Conservation (phyloP, 1,284 basidiomycete genomes). For the Grifola frondosa region DNA sequence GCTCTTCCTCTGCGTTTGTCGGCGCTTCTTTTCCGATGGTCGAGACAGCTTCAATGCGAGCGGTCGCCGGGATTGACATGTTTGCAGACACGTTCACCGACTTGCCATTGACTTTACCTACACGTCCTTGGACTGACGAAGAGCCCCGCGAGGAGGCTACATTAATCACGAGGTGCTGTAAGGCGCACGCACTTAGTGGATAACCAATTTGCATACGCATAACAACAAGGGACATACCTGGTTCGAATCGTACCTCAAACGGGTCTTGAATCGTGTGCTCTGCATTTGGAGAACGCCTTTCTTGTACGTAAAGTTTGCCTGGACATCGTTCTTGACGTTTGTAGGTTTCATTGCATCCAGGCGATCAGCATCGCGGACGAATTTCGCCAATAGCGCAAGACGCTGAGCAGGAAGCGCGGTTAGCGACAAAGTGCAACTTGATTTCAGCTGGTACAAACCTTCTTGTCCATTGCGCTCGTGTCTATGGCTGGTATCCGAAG, state of each 20-base stretch:
- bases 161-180: background rate
- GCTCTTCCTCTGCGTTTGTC: constrained; percentile 16
- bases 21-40: constrained; percentile 22
- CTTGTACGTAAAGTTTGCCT: constrained; percentile 1
- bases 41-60: constrained; percentile 11
- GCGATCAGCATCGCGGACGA: constrained; percentile 20
- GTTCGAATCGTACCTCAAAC: constrained; percentile 10
- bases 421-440: too few relatives aligned
- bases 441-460: too few relatives aligned
- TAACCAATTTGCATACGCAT: background rate
- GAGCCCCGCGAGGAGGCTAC: too few relatives aligned
- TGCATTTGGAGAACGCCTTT: constrained; percentile 16
- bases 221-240: constrained; percentile 13
- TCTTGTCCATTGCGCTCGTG: background rate
- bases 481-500: constrained; percentile 2
- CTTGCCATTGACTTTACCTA: background rate
- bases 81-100: background rate
- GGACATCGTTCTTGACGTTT: constrained; percentile 27
- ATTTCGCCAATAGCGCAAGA: constrained; percentile 17
- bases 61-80: constrained; percentile 5
- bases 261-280: constrained; percentile 24
- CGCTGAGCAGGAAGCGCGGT: constrained; percentile 7
- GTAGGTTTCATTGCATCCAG: constrained; percentile 26
- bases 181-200: constrained; percentile 6
- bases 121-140: constrained; percentile 9